These are phyloP conservation scores for Neophaeococcomyces aloes DNA, from an alignment of 2,329 filamentous ascomycete species.

Conservation along the genomic window DNA sequence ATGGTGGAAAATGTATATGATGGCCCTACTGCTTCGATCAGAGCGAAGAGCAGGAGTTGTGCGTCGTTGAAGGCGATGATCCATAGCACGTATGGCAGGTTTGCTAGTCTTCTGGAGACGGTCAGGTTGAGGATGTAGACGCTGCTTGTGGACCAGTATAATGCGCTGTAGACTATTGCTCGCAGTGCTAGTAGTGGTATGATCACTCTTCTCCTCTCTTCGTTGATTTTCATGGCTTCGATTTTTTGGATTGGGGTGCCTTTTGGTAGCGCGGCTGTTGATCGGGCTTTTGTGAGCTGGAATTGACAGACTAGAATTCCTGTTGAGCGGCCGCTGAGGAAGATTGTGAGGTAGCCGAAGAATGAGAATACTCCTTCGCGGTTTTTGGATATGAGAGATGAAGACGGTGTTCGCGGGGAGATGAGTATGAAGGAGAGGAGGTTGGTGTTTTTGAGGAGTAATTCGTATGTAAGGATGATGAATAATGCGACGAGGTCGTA, in stretches of 20 bases:
- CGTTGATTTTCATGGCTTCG: not conserved
- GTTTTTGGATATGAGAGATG: conserved; percentile 73
- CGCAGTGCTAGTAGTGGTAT: conserved; percentile 11
- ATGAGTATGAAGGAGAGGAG: conserved; percentile 75
- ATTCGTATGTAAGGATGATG: conserved; percentile 61
- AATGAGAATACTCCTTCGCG: conserved; percentile 94
- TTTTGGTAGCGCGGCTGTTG: not conserved
- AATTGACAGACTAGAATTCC: conserved; percentile 67
- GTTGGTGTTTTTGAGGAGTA: conserved; percentile 62
- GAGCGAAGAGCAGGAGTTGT: conserved; percentile 69
- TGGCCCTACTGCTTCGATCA: conserved; percentile 54
- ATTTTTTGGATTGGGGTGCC: conserved; percentile 14
- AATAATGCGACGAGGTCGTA: conserved; percentile 65
- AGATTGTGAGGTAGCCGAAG: conserved; percentile 86
- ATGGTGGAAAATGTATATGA: conserved; percentile 7
- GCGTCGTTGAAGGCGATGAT: conserved; percentile 78
- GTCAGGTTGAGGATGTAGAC: conserved; percentile 60
- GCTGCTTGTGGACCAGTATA: conserved; percentile 61
- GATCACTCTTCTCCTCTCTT: conserved; percentile 7
- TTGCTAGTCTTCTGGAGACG: conserved; percentile 82
- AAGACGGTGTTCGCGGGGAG: conserved; percentile 54
- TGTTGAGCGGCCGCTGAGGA: conserved; percentile 74
- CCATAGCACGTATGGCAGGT: conserved; percentile 89
- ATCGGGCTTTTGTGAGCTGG: not conserved
- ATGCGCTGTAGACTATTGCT: conserved; percentile 48